These are phyloP conservation scores for Takashimella tepidaria DNA, from an alignment of 1,284 basidiomycete genomes.

Conservation along the genomic window DNA sequence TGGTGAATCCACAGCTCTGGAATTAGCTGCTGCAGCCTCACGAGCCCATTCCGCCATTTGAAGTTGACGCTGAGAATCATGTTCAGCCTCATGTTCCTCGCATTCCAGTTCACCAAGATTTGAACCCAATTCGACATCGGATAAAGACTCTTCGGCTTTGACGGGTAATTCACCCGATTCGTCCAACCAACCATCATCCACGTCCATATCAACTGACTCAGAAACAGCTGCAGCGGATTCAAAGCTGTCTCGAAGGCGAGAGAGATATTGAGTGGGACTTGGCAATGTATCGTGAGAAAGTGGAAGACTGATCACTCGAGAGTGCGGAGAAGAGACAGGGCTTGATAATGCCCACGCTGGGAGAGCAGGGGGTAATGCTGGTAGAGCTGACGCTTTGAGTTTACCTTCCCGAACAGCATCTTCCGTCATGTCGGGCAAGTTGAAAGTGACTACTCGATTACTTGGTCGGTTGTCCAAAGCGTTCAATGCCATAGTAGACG, in stretches of 20 bases:
- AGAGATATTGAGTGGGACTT: constrained; percentile 35
- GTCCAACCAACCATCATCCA: constrained; percentile 35
- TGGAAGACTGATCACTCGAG: constrained; percentile 11
- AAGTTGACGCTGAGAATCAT: constrained; percentile 29
- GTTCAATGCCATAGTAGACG: constrained; percentile 21
- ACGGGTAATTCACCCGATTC: constrained; percentile 40
- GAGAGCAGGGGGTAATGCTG: constrained; percentile 22
- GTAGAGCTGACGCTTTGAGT: constrained; percentile 26
- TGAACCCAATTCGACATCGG: constrained; percentile 33
- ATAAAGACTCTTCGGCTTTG: constrained; percentile 39
- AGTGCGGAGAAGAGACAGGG: constrained; percentile 33
- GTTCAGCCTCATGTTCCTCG: constrained; percentile 41
- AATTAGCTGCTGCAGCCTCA: constrained; percentile 23
- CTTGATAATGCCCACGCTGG: constrained; percentile 32
- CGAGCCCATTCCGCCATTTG: constrained; percentile 40
- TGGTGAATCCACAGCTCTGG: constrained; percentile 17
- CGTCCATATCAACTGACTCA: constrained; percentile 25
- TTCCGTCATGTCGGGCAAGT: neutral
- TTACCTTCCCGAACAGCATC: constrained; percentile 17
- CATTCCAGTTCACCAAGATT: constrained; percentile 35
- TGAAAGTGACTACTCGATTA: neutral
- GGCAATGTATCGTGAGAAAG: constrained; percentile 19
- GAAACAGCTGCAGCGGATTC: neutral
- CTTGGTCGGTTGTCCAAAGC: constrained; percentile 28
- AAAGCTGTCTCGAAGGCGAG: constrained; percentile 9